These are phyloP conservation scores for Naganishia friedmannii DNA, from an alignment of 768 basidiomycete species.

Conservation along the genomic window DNA sequence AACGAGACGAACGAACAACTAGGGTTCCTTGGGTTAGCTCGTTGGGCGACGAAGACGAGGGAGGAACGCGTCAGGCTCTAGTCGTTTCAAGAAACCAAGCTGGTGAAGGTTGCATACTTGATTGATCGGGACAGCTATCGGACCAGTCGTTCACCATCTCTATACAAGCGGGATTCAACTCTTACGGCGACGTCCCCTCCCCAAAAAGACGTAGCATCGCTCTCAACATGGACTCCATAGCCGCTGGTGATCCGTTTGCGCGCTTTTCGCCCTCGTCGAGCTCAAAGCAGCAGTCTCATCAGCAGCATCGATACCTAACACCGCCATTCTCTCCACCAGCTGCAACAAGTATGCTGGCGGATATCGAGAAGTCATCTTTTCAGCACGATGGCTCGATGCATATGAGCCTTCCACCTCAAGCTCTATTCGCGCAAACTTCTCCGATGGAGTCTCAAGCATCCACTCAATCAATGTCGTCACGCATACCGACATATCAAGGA, in stretches of 20 bases:
- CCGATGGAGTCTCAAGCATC: not conserved
- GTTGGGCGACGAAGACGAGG: too few species aligned
- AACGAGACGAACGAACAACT: too few species aligned
- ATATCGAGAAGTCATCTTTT: not conserved
- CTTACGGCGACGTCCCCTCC: too few species aligned
- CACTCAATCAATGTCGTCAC: not conserved
- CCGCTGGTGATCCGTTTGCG: slow-evolving; percentile 1
- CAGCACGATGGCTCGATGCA: slow-evolving; percentile 4
- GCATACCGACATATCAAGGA: slow-evolving; percentile 20
- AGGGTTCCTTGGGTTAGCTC: too few species aligned
- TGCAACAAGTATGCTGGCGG: not conserved
- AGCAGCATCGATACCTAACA: slow-evolving; percentile 19
- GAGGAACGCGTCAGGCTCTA: too few species aligned
- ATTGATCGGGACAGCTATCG: too few species aligned
- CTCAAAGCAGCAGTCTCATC: not conserved
- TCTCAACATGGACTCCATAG: not conserved
- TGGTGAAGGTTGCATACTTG: too few species aligned
- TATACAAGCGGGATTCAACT: too few species aligned
- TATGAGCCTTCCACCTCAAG: slow-evolving; percentile 15
- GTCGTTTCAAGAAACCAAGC: too few species aligned
- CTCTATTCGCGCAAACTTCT: not conserved
- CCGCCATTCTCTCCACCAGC: slow-evolving; percentile 15
- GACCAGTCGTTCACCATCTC: too few species aligned
- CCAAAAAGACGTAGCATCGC: not conserved
- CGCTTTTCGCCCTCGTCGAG: not conserved